Evolutionary conservation across 345 rosid genomes (phyloP).

Genomic region (Aquilaria sinensis): DNA sequence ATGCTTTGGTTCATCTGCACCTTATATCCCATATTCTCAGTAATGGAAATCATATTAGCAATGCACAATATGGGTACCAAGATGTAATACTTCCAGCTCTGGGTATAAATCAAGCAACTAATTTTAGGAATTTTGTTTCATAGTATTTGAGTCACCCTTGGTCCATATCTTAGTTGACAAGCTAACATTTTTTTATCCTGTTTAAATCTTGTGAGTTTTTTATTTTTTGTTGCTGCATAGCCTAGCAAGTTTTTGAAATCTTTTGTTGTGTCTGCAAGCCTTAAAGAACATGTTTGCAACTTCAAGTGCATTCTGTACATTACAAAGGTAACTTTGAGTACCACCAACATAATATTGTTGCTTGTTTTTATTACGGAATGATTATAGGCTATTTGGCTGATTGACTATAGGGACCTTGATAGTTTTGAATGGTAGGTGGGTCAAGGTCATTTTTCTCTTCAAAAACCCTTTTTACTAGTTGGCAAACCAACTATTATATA

Average conservation of each 20-base stretch:
- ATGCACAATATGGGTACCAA: slow-evolving; percentile 79
- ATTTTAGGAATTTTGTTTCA: background rate
- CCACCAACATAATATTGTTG: background rate
- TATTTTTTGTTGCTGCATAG: no score
- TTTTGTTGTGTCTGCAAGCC: no score
- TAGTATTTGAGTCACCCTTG: background rate
- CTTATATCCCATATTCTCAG: slow-evolving; percentile 75
- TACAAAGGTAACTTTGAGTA: background rate
- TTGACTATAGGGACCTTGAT: background rate
- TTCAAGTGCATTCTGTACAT: background rate
- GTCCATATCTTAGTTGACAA: background rate
- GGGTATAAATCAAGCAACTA: slow-evolving; percentile 64
- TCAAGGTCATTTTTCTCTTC: no score
- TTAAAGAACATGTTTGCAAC: background rate
- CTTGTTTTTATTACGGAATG: background rate
- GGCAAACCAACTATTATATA: no score
- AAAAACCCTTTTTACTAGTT: no score
- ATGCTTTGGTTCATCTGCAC: slow-evolving; percentile 95
- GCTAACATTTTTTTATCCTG: no score
- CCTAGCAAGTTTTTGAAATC: no score
- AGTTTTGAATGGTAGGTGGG: no score
- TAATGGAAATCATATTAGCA: slow-evolving; percentile 72
- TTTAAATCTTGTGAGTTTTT: no score
- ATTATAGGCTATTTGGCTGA: background rate
- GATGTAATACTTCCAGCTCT: slow-evolving; percentile 92